Conservation (phyloP, 208 protist species). For the Crithidia fasciculata region DNA sequence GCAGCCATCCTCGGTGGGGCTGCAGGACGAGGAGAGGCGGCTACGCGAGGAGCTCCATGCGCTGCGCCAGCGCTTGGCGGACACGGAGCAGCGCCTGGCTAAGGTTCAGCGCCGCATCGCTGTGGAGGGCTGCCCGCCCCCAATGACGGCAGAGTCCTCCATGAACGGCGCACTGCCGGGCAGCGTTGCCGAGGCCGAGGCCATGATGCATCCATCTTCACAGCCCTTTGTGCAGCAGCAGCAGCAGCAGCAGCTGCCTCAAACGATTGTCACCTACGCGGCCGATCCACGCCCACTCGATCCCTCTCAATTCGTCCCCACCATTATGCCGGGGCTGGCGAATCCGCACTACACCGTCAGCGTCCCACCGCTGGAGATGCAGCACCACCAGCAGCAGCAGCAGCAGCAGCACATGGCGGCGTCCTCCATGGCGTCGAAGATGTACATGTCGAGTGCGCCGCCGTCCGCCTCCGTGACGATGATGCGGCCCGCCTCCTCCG, state of each 20-base stretch:
- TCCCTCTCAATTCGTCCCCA: background rate
- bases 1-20: background rate
- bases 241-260: background rate
- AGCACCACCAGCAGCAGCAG: slow-evolving; percentile 12
- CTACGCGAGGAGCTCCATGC: slow-evolving; percentile 11
- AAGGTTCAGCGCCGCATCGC: slow-evolving; percentile 8
- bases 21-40: slow-evolving; percentile 13
- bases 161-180: background rate
- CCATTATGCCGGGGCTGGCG: background rate
- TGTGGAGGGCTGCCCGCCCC: background rate
- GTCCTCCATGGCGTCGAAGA: background rate
- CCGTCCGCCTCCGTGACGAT: slow-evolving; percentile 13
- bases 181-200: background rate
- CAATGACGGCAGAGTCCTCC: slow-evolving; percentile 1
- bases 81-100: slow-evolving; percentile 10
- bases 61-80: slow-evolving; percentile 5
- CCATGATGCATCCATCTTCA: background rate
- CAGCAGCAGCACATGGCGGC: slow-evolving; percentile 1
- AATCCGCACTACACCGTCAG: background rate
- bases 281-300: background rate
- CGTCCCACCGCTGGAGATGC: background rate
- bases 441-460: slow-evolving; percentile 6
- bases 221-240: background rate
- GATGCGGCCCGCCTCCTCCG: background rate
- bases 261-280: too few relatives aligned